phyloP scores from a whole-genome alignment of 345 rosid genomes.

The Ceriops zippeliana region DNA sequence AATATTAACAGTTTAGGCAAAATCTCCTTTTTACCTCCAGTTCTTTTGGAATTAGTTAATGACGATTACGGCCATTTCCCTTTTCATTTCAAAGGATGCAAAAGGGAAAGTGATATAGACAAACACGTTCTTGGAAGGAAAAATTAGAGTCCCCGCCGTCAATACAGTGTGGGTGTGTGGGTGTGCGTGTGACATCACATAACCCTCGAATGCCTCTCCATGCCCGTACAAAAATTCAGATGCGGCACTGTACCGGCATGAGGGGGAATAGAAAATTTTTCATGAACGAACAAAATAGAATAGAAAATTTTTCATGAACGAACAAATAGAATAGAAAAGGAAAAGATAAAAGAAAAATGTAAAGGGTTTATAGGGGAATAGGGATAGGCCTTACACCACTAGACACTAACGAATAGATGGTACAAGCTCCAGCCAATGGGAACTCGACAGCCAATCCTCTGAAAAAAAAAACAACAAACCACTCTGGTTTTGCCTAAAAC shows the following conservation, averaged over 20 bases:
- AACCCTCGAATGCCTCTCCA: no score
- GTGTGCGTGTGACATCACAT: neutral
- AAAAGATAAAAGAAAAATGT: neutral
- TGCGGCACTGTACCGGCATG: no score
- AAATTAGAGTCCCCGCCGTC: neutral
- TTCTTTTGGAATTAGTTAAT: no score
- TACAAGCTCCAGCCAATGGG: slow-evolving; percentile 16
- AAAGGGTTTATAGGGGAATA: neutral
- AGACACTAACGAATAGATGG: neutral
- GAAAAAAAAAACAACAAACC: slow-evolving; percentile 13
- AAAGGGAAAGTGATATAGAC: no score
- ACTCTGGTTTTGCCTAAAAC: slow-evolving; percentile 24
- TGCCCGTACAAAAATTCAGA: no score
- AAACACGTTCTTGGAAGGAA: no score
- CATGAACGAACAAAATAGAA: neutral
- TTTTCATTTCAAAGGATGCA: no score
- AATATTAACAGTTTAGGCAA: no score
- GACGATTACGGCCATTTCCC: no score
- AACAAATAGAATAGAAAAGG: neutral
- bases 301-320: neutral
- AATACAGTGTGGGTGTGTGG: neutral
- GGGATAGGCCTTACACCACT: no score
- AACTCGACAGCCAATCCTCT: slow-evolving; percentile 26
- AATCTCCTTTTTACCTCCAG: no score
- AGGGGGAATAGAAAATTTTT: no score